Percentiles rank a stretch among this genome's conserved stretches.
Evolutionary conservation across 768 basidiomycete species (phyloP).

Genomic region (Pulveroboletus sp.): DNA sequence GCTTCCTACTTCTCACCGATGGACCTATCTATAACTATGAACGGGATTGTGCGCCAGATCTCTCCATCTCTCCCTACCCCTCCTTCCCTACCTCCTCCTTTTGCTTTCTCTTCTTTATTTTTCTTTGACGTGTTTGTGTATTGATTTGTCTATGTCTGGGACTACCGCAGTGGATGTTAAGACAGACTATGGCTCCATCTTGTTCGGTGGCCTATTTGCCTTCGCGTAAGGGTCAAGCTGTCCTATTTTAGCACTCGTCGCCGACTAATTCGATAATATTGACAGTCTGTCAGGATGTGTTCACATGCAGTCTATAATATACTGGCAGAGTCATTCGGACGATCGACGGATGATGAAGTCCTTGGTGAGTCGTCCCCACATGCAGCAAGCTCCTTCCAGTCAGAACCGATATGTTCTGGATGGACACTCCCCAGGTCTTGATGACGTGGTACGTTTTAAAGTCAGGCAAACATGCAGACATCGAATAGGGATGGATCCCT

Average conservation of each 20-base stretch:
- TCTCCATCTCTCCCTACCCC: not conserved
- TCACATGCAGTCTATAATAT: conserved; percentile 23
- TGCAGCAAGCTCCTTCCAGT: not conserved
- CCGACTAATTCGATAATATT: not conserved
- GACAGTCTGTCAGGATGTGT: conserved; percentile 27
- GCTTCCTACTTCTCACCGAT: not conserved
- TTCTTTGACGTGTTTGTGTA: not conserved
- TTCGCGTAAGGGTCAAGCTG: conserved; percentile 10
- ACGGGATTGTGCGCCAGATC: not conserved
- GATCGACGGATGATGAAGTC: conserved; percentile 17
- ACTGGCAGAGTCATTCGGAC: conserved; percentile 15
- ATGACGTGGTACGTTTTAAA: conserved; percentile 14
- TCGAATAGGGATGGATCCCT: not conserved
- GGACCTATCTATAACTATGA: conserved; percentile 3
- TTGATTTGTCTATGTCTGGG: conserved; percentile 1
- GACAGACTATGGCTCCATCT: conserved; percentile 14
- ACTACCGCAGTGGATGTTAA: not conserved
- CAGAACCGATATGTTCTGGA: not conserved
- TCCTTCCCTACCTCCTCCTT: not conserved
- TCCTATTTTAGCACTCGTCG: not conserved
- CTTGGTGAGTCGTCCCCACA: conserved; percentile 9
- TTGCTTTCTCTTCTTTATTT: not conserved
- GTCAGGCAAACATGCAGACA: not conserved
- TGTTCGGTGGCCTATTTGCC: conserved; percentile 21
- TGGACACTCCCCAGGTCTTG: conserved; percentile 10